A percentile compares a stretch with the other conserved stretches of the same genome.
These are phyloP conservation scores for Cryptosporidium ryanae DNA, from an alignment of 169 alveolate species.

Conservation along the genomic window DNA sequence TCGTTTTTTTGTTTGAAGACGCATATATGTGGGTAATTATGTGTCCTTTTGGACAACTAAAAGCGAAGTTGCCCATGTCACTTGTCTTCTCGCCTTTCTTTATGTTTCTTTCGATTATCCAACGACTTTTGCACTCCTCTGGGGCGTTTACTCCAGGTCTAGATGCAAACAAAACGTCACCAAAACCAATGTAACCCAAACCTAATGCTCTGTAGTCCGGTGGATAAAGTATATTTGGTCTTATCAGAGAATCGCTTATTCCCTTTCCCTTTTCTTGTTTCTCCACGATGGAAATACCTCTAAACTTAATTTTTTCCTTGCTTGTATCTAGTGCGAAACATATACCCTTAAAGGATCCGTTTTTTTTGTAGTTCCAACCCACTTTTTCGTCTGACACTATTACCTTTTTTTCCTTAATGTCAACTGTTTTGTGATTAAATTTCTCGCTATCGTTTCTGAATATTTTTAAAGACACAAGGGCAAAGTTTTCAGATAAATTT, in stretches of 20 bases:
- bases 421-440: conserved; percentile 43
- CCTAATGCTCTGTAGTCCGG: conserved; percentile 53
- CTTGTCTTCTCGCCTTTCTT: conserved; percentile 14
- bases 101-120: conserved; percentile 15
- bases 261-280: not conserved
- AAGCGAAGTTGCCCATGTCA: conserved; percentile 17
- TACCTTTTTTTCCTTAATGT: conserved; percentile 16
- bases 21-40: conserved; percentile 54
- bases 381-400: conserved; percentile 16
- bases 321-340: conserved; percentile 57
- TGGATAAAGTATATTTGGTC: conserved; percentile 67
- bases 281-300: conserved; percentile 49
- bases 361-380: conserved; percentile 10
- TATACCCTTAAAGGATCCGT: conserved; percentile 55
- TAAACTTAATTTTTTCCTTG: not conserved
- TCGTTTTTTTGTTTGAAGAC: conserved; percentile 4
- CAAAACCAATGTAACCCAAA: conserved; percentile 47
- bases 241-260: conserved; percentile 20
- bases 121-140: conserved; percentile 39
- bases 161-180: conserved; percentile 48
- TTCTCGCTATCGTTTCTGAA: not conserved
- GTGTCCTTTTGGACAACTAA: conserved; percentile 53
- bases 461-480: conserved; percentile 17
- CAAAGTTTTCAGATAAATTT: conserved; percentile 30
- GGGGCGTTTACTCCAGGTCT: conserved; percentile 44